These are phyloP conservation scores for Alternaria sp. DNA, from an alignment of 2,329 filamentous ascomycete species.

Conservation along the genomic window DNA sequence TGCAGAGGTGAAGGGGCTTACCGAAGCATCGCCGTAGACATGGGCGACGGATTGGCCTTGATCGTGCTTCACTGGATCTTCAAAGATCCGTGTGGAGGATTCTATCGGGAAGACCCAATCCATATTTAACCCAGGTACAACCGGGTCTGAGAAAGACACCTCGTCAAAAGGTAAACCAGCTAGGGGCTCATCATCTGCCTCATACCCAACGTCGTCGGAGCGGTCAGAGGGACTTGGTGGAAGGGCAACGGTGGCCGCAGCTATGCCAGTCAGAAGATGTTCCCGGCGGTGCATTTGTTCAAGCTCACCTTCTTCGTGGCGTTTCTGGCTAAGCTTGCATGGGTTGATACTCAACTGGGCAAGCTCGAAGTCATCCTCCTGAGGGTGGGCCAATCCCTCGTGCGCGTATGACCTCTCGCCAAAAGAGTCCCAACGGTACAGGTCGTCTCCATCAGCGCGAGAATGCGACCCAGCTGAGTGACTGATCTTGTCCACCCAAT, in stretches of 20 bases:
- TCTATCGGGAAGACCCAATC: not conserved
- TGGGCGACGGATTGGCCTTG: not conserved
- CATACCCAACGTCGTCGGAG: not conserved
- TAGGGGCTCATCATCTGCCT: not conserved
- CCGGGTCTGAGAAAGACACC: not conserved
- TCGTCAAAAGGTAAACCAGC: not conserved
- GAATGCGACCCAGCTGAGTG: not conserved
- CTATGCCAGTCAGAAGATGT: not conserved
- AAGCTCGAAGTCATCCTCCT: not conserved
- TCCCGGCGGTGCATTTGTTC: not conserved
- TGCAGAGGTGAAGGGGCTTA: not conserved
- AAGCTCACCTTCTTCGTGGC: not conserved
- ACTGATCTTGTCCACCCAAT: not conserved
- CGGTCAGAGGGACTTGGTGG: not conserved
- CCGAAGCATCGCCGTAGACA: not conserved
- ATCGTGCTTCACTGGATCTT: not conserved
- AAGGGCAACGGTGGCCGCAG: not conserved
- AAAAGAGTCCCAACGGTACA: not conserved
- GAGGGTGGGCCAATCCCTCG: not conserved
- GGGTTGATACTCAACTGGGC: not conserved
- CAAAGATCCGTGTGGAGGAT: not conserved
- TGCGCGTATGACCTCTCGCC: not conserved
- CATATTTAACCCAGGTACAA: not conserved
- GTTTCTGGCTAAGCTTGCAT: not conserved
- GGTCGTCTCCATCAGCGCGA: not conserved